Base-by-base conservation (phyloP, 2,329 filamentous ascomycete species). In the Furcasterigmium sp. region DNA sequence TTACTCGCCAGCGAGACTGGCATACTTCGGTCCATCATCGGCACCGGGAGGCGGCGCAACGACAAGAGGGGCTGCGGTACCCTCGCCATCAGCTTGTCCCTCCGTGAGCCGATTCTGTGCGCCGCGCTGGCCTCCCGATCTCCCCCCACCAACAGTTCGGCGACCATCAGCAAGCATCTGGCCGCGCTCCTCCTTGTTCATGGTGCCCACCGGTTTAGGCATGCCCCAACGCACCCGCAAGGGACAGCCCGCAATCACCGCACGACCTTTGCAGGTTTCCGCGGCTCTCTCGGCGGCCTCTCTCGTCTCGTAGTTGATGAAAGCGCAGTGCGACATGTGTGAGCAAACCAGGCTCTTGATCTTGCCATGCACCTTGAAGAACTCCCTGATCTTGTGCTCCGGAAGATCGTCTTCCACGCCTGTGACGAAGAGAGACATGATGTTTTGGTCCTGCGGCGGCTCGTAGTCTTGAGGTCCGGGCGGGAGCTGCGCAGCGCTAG, bases 341-440 rank as follows among this genome's bases (percentile, higher is more conserved):
- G 91, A 96, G 65, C 93, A 97, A 29, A 98, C 85, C 14, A 98
- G 70, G 20, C 90, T 96, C 56, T 93, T 87, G 47, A 98, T 84
- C 58, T 91, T 88, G 50, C 93, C 93, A 56, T 91, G 90, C 15
- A 80, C 78, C 47, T 88, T 82, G 70, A 98, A 98, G 64, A 94
- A 93, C 3, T 89, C 85, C 38, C 93, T 86, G 20, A 98, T 74
- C 56, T 91, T 90, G 65, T 91, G 84, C 64, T 98, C 93, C 3
- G 91, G 91, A 7, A 98, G 73, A 56, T 98, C 93, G 59, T 98
- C 93, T 63, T 98, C 93, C 3, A 98, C 82, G 8, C 93, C 94
- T 0, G 91, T 96, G 23, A 97, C 78, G 58, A 98, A 98, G 0
- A 98, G 76, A 0, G 91, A 96, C 55, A 88, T 95, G 59, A 98